phyloP scores from a whole-genome alignment of 257 asterid species.

The Cinchona pubescens region DNA sequence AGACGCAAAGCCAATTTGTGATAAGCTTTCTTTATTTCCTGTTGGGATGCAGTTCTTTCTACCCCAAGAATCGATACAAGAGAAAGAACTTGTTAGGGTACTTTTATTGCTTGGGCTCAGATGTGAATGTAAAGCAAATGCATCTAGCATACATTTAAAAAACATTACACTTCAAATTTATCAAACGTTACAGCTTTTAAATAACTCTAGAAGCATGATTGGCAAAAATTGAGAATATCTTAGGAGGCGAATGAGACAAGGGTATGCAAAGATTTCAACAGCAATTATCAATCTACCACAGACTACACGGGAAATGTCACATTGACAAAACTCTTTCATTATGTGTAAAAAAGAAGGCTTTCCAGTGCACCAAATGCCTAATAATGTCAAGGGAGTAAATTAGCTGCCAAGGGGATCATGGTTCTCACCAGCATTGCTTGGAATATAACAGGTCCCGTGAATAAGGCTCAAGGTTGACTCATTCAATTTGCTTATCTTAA shows the following conservation, averaged over 20 bases:
- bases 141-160: not conserved
- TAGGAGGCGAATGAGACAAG: not conserved
- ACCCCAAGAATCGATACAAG: conserved; percentile 75
- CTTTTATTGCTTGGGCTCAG: conserved; percentile 4
- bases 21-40: conserved; percentile 78
- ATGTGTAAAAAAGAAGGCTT: not conserved
- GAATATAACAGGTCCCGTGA: not conserved
- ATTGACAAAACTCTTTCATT: not conserved
- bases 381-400: not conserved
- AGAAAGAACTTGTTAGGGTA: conserved; percentile 10
- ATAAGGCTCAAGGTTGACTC: not conserved
- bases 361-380: not conserved
- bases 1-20: conserved; percentile 78
- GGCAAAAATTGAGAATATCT: not conserved
- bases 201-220: not conserved
- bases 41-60: conserved; percentile 70
- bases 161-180: not conserved
- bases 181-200: not conserved
- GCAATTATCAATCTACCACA: not conserved
- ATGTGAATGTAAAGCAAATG: not conserved
- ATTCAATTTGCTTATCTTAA: not conserved
- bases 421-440: not conserved
- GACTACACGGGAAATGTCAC: not conserved
- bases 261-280: not conserved
- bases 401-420: not conserved